These are phyloP conservation scores for Pyrenophora teres DNA, from an alignment of 2,329 filamentous ascomycete genomes.

Conservation along the genomic window DNA sequence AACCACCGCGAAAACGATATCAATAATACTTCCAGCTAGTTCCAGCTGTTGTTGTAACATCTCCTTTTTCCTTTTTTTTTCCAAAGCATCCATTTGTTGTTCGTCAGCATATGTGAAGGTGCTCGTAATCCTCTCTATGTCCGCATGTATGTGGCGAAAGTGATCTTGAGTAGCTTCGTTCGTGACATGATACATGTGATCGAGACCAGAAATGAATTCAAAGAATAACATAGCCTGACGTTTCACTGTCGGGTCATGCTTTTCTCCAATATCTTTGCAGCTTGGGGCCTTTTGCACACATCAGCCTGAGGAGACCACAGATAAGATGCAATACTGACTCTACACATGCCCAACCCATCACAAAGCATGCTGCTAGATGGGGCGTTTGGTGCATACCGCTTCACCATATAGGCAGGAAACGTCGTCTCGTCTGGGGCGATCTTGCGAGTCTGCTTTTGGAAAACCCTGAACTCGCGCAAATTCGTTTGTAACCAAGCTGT, in stretches of 20 bases:
- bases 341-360: neutral
- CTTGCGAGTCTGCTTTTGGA: too few species aligned
- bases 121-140: neutral
- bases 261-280: neutral
- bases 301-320: neutral
- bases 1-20: neutral
- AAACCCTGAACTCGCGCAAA: too few species aligned
- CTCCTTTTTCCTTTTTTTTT: constrained; percentile 2
- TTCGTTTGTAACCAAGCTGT: too few species aligned
- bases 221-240: neutral
- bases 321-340: neutral
- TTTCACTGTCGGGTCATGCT: neutral
- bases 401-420: neutral
- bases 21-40: too few species aligned
- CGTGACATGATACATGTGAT: neutral
- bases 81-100: neutral
- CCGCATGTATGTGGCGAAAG: neutral
- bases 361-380: neutral
- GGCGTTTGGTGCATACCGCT: neutral
- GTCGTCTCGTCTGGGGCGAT: neutral
- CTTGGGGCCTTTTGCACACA: neutral
- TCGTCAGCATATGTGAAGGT: neutral
- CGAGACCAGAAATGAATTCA: neutral
- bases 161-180: neutral
- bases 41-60: too few species aligned